Percentiles rank a stretch among this genome's conserved stretches.
These are phyloP conservation scores for Cutaneotrichosporon sp. DNA, from an alignment of 1,284 basidiomycete species.

Conservation along the genomic window DNA sequence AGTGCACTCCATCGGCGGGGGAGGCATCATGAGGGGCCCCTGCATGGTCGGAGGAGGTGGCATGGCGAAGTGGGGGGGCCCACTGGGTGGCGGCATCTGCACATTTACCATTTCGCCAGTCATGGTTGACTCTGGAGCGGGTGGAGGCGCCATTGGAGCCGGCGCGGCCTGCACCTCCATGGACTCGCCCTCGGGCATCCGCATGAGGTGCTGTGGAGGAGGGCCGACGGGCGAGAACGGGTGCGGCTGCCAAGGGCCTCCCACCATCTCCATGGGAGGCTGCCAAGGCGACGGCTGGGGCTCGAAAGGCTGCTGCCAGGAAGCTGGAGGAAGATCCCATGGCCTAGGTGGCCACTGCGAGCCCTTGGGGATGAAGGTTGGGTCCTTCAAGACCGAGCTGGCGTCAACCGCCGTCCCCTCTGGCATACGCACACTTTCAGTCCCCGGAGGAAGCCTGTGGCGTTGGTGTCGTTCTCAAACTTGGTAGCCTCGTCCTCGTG, in stretches of 20 bases:
- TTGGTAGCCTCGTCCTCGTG: slow-evolving; percentile 76
- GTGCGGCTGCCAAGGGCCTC: background rate
- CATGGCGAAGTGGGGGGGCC: background rate
- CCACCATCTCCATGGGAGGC: background rate
- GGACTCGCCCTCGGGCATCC: background rate
- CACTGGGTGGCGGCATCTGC: background rate
- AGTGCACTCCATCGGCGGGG: background rate
- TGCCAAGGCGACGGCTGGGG: background rate
- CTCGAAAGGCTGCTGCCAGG: background rate
- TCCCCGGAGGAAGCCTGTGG: slow-evolving; percentile 29
- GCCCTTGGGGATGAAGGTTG: slow-evolving; percentile 15
- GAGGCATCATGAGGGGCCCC: background rate
- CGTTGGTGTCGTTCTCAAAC: slow-evolving; percentile 63
- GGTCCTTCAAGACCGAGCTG: slow-evolving; percentile 21
- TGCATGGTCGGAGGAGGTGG: background rate
- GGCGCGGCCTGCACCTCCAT: background rate
- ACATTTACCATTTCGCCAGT: background rate
- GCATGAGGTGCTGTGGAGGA: background rate
- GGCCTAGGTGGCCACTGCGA: background rate
- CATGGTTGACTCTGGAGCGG: background rate
- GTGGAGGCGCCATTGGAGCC: background rate
- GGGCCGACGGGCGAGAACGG: background rate
- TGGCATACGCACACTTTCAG: slow-evolving; percentile 40
- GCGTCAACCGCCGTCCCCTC: background rate
- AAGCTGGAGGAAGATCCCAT: background rate